A percentile compares a stretch with the other conserved stretches of the same genome.
These are phyloP conservation scores for Pythium guiyangense DNA, from an alignment of 352 stramenopile species.

Conservation along the genomic window DNA sequence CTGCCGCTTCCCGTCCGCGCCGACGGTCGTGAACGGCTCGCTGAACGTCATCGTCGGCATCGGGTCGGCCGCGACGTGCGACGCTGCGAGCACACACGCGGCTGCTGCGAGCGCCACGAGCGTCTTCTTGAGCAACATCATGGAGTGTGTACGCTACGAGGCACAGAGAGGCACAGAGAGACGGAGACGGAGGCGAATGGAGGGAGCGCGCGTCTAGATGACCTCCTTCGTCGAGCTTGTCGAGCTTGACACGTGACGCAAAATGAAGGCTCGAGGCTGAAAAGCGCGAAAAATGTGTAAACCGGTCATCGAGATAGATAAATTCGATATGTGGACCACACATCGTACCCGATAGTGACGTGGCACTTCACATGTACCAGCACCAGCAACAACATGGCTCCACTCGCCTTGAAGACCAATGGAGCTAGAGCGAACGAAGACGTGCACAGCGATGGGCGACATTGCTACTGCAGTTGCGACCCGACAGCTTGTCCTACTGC, in stretches of 20 bases:
- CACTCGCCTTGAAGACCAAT: too few relatives aligned
- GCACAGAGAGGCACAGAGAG: background rate
- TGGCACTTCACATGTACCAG: too few relatives aligned
- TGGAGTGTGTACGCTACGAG: background rate
- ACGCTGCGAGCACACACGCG: background rate
- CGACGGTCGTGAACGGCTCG: constrained; percentile 59
- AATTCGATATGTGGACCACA: too few relatives aligned
- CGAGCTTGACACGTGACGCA: background rate
- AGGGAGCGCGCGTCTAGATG: background rate
- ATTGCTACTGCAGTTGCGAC: too few relatives aligned
- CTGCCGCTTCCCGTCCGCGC: constrained; percentile 44
- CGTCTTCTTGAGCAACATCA: constrained; percentile 14
- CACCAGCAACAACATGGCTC: too few relatives aligned
- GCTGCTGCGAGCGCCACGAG: constrained; percentile 22
- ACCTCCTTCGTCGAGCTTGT: too few relatives aligned
- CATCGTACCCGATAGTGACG: too few relatives aligned
- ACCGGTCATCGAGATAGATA: too few relatives aligned
- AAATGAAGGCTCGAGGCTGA: background rate
- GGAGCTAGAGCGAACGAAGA: too few relatives aligned
- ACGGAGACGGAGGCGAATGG: background rate
- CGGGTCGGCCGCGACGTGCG: constrained; percentile 9
- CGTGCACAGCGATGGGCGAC: too few relatives aligned
- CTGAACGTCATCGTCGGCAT: constrained; percentile 37
- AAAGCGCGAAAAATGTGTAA: too few relatives aligned
- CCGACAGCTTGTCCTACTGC: too few relatives aligned